phyloP scores from a whole-genome alignment of 768 basidiomycete species.

The Obba rivulosa region DNA sequence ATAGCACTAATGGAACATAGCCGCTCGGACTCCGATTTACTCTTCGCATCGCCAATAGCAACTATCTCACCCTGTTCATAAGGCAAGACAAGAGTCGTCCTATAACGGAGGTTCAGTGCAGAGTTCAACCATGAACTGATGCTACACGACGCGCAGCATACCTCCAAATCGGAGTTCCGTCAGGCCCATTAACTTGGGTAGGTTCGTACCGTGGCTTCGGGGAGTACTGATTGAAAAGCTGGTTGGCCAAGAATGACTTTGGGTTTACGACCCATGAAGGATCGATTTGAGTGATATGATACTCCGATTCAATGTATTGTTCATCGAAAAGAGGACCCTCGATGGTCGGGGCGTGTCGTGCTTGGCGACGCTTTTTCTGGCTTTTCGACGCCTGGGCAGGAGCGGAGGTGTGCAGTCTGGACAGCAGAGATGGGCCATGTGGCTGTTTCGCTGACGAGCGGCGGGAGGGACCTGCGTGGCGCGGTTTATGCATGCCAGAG shows the following conservation, averaged over 20 bases:
- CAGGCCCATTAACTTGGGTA: slow-evolving; percentile 21
- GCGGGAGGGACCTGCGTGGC: slow-evolving; percentile 1
- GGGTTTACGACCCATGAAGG: slow-evolving; percentile 36
- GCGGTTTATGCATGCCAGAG: slow-evolving; percentile 3
- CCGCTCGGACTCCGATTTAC: slow-evolving; percentile 59
- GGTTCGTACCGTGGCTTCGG: slow-evolving; percentile 23
- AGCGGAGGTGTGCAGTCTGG: slow-evolving; percentile 7
- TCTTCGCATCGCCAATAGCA: slow-evolving; percentile 35
- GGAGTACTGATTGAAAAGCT: slow-evolving; percentile 19
- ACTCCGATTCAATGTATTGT: slow-evolving; percentile 24
- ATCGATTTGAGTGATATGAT: slow-evolving; percentile 24
- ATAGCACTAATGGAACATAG: slow-evolving; percentile 74
- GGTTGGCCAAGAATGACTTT: slow-evolving; percentile 47
- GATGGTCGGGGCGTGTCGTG: slow-evolving; percentile 9
- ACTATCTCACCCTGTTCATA: slow-evolving; percentile 10
- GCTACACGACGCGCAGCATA: slow-evolving; percentile 18
- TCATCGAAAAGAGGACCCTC: slow-evolving; percentile 34
- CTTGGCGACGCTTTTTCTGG: slow-evolving; percentile 1
- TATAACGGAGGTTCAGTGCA: not conserved
- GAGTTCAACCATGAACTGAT: not conserved
- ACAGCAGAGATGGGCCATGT: slow-evolving; percentile 10
- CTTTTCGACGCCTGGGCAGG: slow-evolving; percentile 6
- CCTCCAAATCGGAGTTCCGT: slow-evolving; percentile 40
- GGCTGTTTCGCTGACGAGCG: slow-evolving; percentile 1
- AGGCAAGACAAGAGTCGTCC: slow-evolving; percentile 9